Percentiles rank a stretch among this genome's conserved stretches.
Conservation (phyloP, 148 eudicot species). For the Tetragonia tetragonoides region DNA sequence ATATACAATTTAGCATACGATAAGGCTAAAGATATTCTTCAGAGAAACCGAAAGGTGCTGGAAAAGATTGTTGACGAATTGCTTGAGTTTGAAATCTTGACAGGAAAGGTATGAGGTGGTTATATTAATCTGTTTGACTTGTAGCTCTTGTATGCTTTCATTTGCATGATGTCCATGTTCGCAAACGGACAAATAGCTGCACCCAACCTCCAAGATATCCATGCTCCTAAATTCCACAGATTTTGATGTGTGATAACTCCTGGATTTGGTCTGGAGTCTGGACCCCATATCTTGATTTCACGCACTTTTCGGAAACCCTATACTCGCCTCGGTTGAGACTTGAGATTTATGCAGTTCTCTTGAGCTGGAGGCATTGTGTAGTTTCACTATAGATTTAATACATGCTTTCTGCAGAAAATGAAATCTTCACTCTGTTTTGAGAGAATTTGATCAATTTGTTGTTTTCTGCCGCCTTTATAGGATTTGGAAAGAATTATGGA, state of each 20-base stretch:
- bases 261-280: not conserved
- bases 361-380: not conserved
- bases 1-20: conserved; percentile 75
- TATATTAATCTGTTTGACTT: not conserved
- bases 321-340: not conserved
- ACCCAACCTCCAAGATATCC: not conserved
- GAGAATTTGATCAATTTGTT: conserved; percentile 1
- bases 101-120: conserved; percentile 63
- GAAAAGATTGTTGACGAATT: conserved; percentile 79
- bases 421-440: not conserved
- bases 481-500: conserved; percentile 70
- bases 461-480: conserved; percentile 36
- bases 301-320: not conserved
- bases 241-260: not conserved
- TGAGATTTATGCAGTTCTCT: not conserved
- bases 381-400: not conserved
- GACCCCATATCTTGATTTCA: not conserved
- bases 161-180: not conserved
- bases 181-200: too few relatives aligned
- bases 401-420: not conserved
- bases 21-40: conserved; percentile 75
- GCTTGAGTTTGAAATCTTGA: conserved; percentile 71
- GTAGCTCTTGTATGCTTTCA: not conserved
- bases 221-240: not conserved
- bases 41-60: conserved; percentile 60